Conservation (phyloP, 345 rosid genomes). For the Eucalyptus erythrocorys region DNA sequence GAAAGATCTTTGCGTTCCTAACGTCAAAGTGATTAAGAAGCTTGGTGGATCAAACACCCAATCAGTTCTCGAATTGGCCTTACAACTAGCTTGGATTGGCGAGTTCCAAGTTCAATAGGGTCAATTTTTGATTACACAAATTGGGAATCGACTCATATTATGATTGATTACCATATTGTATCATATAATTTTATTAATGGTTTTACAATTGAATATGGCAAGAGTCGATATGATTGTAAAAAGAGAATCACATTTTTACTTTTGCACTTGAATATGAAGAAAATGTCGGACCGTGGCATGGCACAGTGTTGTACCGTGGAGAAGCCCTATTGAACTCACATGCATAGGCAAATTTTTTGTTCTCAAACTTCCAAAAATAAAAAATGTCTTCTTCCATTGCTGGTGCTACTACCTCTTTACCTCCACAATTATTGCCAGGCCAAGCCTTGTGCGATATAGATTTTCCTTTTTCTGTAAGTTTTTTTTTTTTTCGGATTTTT, state of each 20-base stretch:
- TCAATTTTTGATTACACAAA: not conserved
- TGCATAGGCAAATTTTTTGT: not conserved
- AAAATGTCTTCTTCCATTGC: not conserved
- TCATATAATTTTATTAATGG: not conserved
- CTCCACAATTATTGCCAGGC: not conserved
- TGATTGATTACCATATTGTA: not conserved
- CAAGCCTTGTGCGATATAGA: not conserved
- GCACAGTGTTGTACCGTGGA: not conserved
- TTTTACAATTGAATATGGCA: not conserved
- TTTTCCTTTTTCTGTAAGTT: not conserved
- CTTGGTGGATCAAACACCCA: not conserved
- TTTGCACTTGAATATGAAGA: not conserved
- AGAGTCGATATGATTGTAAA: not conserved
- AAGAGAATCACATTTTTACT: not conserved
- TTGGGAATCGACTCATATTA: not conserved
- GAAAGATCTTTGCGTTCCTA: not conserved
- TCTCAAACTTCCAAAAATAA: not conserved
- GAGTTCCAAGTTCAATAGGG: not conserved
- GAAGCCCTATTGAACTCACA: not conserved
- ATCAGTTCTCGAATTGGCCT: fast-evolving
- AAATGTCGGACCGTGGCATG: not conserved
- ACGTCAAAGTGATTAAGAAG: not conserved
- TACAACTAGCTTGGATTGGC: too few species aligned
- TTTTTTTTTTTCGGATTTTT: not conserved
- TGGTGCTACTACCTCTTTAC: not conserved